Conservation (phyloP, 371 early-diverging fungal genomes). For the Mucor circinelloides region DNA sequence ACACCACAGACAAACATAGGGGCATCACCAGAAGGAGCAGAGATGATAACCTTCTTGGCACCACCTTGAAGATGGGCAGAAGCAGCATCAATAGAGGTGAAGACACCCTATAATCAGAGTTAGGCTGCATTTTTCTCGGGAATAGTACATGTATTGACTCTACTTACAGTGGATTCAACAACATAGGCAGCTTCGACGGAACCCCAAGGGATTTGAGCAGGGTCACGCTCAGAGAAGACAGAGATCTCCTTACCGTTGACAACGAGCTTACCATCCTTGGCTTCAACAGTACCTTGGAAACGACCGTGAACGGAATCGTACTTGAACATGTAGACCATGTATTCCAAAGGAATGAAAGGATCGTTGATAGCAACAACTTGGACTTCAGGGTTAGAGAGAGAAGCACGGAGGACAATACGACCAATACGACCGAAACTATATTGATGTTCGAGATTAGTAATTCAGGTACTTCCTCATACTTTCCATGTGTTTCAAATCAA, state of each 20-base stretch:
- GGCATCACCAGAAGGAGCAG: slow-evolving; percentile 93
- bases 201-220: slow-evolving; percentile 93
- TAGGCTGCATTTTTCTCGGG: not conserved
- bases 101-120: slow-evolving; percentile 87
- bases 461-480: not conserved
- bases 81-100: slow-evolving; percentile 91
- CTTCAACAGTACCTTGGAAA: slow-evolving; percentile 78
- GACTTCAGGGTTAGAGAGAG: slow-evolving; percentile 71
- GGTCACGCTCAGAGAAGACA: slow-evolving; percentile 74
- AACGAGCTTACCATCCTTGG: slow-evolving; percentile 82
- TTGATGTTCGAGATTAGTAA: not conserved
- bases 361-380: slow-evolving; percentile 97
- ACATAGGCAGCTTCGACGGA: slow-evolving; percentile 83
- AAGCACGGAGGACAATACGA: slow-evolving; percentile 95
- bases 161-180: slow-evolving; percentile 38
- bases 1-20: slow-evolving; percentile 94
- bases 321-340: slow-evolving; percentile 97
- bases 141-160: not conserved
- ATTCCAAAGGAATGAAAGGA: slow-evolving; percentile 94
- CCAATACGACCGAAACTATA: slow-evolving; percentile 95
- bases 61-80: slow-evolving; percentile 84
- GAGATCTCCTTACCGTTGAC: slow-evolving; percentile 83
- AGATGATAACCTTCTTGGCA: slow-evolving; percentile 98
- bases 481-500: not conserved
- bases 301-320: slow-evolving; percentile 98